phyloP scores from a whole-genome alignment of 2,329 filamentous ascomycete species.

The Aaosphaeria arxii region DNA sequence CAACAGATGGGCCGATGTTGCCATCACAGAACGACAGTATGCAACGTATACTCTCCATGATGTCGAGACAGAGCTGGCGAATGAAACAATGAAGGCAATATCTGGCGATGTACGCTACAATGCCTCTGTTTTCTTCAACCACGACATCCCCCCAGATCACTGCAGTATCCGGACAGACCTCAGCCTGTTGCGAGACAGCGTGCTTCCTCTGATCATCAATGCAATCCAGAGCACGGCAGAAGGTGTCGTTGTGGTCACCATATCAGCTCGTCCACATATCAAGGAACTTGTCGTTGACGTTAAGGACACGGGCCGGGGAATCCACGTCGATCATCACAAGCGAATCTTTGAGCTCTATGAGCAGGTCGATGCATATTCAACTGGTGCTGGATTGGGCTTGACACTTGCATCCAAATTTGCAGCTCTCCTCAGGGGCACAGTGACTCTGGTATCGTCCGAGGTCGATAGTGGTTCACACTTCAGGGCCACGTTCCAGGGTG shows the following conservation, averaged over 20 bases:
- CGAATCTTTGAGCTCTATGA: slow-evolving; percentile 47
- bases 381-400: slow-evolving; percentile 43
- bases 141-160: neutral
- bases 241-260: slow-evolving; percentile 13
- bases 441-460: slow-evolving; percentile 38
- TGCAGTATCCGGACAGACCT: neutral
- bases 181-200: slow-evolving; percentile 40
- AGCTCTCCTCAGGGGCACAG: slow-evolving; percentile 36
- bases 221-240: slow-evolving; percentile 41
- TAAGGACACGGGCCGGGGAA: slow-evolving; percentile 43
- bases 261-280: neutral
- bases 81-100: neutral
- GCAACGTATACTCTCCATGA: neutral
- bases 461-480: slow-evolving; percentile 42
- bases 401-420: slow-evolving; percentile 44
- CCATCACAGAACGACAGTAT: slow-evolving; percentile 17
- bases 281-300: slow-evolving; percentile 27
- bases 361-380: slow-evolving; percentile 37
- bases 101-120: neutral
- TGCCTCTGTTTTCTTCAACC: neutral
- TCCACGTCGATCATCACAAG: slow-evolving; percentile 30
- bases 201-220: slow-evolving; percentile 43
- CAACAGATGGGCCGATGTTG: slow-evolving; percentile 39
- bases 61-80: neutral
- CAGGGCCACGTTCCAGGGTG: neutral